Base-by-base conservation (phyloP, 2,329 filamentous ascomycete species). In the Cladophialophora immunda region DNA sequence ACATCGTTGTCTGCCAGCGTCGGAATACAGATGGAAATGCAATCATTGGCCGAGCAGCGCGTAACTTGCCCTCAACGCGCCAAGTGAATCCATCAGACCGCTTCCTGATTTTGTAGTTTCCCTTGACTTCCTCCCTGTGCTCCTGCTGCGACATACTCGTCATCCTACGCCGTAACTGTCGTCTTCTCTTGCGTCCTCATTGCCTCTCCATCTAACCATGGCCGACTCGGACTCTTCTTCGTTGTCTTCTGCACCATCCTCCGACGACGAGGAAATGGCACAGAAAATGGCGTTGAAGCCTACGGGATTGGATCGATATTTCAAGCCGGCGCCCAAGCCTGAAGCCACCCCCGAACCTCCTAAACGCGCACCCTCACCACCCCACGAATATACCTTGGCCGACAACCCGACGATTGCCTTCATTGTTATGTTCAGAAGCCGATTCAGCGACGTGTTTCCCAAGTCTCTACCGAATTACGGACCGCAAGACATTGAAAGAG, bases 401-500 rank as follows among this genome's bases (percentile, higher is more conserved):
- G 94, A 98, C 78, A 97, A 97, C 79, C 87, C 91, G 69, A 91
- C 95, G 76, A 94, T 98, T 81, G 91, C 94, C 93, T 97, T 99
- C 81, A 92, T 99, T 79, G 93, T 98, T 73, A 97, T 97, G 92
- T 99, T 98, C 81, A 89, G 94, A 78, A 91, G 92, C 79, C 92
- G 95, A 76, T 98, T 99, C 80, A 89, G 87, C 80, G 93, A 97
- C 68, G 91, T 89, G 68, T 95, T 99, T 73, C 91, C 94, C 56
- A 91, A 93, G 79, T 95, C 93, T 34, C 85, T 97, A 38, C 86
- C 92, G 71, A 92, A 97, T 77, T 93, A 97, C 73, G 95, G 95
- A 25, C 95, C 95, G 13, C 94, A 99, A 80, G 96, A 99, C 79
- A 87, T 99, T 68, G 95, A 99, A 80, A 86, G 87, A 78, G 95